These are phyloP conservation scores for Colletotrichum noveboracense DNA, from an alignment of 2,329 filamentous ascomycete species.

Conservation along the genomic window DNA sequence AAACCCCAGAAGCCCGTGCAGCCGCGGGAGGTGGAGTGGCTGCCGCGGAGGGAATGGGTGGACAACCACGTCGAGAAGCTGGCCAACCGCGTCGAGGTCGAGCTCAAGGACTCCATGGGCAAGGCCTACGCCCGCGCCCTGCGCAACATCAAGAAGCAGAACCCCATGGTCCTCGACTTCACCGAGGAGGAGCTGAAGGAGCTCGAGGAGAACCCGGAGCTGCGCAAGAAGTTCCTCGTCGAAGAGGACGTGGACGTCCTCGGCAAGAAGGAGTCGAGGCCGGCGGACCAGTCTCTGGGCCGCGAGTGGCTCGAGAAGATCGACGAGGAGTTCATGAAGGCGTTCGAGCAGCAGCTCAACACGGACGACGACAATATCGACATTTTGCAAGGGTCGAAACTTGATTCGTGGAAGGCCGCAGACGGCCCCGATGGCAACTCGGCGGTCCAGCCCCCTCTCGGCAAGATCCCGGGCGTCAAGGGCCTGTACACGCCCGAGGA, in stretches of 20 bases:
- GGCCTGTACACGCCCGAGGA: constrained; percentile 56
- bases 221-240: constrained; percentile 41
- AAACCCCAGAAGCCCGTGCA: constrained; percentile 54
- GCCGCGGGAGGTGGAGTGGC: constrained; percentile 61
- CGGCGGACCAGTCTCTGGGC: neutral
- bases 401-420: constrained; percentile 36
- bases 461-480: constrained; percentile 58
- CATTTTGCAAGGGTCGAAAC: constrained; percentile 28
- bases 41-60: constrained; percentile 65
- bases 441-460: constrained; percentile 53
- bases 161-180: constrained; percentile 59
- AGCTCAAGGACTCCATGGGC: constrained; percentile 46
- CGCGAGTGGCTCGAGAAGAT: constrained; percentile 19
- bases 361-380: constrained; percentile 31
- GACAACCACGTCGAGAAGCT: constrained; percentile 61
- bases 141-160: constrained; percentile 45
- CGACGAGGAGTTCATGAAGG: constrained; percentile 29
- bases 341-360: constrained; percentile 24
- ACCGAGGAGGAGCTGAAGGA: constrained; percentile 53
- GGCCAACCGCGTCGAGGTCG: constrained; percentile 45
- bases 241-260: constrained; percentile 23
- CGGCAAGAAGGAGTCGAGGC: neutral
- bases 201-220: constrained; percentile 42
- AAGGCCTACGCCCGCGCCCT: constrained; percentile 46
- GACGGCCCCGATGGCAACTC: constrained; percentile 40